These are phyloP conservation scores for Neurospora sp. DNA, from an alignment of 495 filamentous ascomycete species.

Conservation along the genomic window DNA sequence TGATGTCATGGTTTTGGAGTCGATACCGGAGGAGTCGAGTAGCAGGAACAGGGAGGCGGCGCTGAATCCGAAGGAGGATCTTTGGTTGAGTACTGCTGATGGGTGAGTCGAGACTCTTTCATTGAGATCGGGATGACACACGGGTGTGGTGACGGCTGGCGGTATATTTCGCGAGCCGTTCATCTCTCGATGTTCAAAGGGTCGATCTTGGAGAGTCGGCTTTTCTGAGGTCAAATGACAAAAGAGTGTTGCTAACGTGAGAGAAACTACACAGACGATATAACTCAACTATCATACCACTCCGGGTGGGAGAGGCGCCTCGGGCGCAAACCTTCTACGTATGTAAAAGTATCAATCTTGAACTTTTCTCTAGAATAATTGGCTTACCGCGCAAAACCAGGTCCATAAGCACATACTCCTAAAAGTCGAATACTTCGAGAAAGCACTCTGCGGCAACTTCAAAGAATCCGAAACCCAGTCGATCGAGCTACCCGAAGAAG, in stretches of 20 bases:
- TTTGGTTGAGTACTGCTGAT: slow-evolving; percentile 35
- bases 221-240: neutral
- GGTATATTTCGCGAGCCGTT: neutral
- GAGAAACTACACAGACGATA: slow-evolving; percentile 21
- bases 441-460: slow-evolving; percentile 33
- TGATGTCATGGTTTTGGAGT: slow-evolving; percentile 28
- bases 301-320: slow-evolving; percentile 28
- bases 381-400: slow-evolving; percentile 4
- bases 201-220: neutral
- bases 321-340: slow-evolving; percentile 32
- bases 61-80: slow-evolving; percentile 33
- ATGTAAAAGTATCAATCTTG: neutral
- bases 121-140: too few species aligned
- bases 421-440: slow-evolving; percentile 36
- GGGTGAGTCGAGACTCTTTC: slow-evolving; percentile 25
- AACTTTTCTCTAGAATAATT: neutral
- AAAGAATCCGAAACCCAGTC: slow-evolving; percentile 30
- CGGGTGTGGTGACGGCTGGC: neutral
- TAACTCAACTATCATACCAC: slow-evolving; percentile 31
- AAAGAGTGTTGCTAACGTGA: neutral
- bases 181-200: neutral
- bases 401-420: slow-evolving; percentile 34
- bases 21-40: slow-evolving; percentile 10
- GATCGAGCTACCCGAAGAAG: slow-evolving; percentile 38
- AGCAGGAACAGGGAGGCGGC: slow-evolving; percentile 8